Conservation (phyloP, 495 filamentous ascomycete genomes). For the Penicillium paradoxum region DNA sequence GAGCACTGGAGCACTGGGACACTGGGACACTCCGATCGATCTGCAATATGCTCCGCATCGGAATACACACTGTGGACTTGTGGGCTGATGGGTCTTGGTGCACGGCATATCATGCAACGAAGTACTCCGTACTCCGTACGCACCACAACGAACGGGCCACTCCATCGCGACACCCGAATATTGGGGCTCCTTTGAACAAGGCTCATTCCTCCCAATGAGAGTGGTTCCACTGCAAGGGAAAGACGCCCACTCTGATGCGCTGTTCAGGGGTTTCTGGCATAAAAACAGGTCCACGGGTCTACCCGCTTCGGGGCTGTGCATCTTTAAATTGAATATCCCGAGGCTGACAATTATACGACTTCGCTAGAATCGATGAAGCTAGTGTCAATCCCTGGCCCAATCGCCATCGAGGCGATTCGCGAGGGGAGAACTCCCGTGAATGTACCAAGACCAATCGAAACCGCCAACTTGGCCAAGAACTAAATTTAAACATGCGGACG, state of each 20-base stretch:
- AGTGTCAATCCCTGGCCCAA: neutral
- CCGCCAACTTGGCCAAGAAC: neutral
- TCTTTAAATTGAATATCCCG: neutral
- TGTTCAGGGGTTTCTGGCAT: too few species aligned
- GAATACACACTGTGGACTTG: neutral
- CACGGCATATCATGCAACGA: too few species aligned
- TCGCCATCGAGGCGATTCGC: neutral
- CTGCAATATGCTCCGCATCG: neutral
- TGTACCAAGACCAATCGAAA: neutral
- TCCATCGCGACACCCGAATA: too few species aligned
- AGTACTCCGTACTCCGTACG: too few species aligned
- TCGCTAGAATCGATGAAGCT: neutral
- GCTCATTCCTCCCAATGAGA: too few species aligned
- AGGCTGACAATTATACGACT: neutral
- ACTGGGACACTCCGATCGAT: neutral
- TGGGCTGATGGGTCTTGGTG: neutral
- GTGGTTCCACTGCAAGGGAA: too few species aligned
- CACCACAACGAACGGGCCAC: too few species aligned
- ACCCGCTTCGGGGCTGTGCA: neutral
- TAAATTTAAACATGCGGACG: constrained; percentile 12
- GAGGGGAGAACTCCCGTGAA: neutral
- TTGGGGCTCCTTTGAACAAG: too few species aligned
- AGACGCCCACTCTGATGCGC: too few species aligned
- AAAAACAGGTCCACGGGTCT: neutral
- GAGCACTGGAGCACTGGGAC: neutral